phyloP scores from a whole-genome alignment of 2,329 filamentous ascomycete species.

The Zarea fungicola region DNA sequence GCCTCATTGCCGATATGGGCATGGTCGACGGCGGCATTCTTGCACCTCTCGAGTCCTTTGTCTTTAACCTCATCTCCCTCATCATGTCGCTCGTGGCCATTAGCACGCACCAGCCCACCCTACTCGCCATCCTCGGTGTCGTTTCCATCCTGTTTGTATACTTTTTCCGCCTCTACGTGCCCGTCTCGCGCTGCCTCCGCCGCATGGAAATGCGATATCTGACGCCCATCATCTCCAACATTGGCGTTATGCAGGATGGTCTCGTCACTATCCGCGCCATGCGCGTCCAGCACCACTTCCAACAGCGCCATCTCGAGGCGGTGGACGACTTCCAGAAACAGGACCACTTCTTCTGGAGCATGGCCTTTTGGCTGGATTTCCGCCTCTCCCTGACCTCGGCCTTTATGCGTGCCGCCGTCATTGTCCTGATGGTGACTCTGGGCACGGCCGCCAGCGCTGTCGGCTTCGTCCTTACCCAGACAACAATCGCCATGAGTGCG shows the following conservation, averaged over 20 bases:
- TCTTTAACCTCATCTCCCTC: slow-evolving; percentile 67
- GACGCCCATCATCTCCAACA: slow-evolving; percentile 86
- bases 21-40: slow-evolving; percentile 86
- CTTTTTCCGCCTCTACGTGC: slow-evolving; percentile 73
- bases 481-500: slow-evolving; percentile 30
- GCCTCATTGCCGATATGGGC: slow-evolving; percentile 83
- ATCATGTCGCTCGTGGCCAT: slow-evolving; percentile 71
- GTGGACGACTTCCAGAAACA: slow-evolving; percentile 90
- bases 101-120: slow-evolving; percentile 68
- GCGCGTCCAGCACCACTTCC: slow-evolving; percentile 71
- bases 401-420: slow-evolving; percentile 66
- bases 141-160: slow-evolving; percentile 65
- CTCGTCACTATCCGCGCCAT: slow-evolving; percentile 84
- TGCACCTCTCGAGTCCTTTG: slow-evolving; percentile 64
- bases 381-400: slow-evolving; percentile 62
- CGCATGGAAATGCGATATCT: slow-evolving; percentile 86
- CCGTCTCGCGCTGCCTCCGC: slow-evolving; percentile 75
- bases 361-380: slow-evolving; percentile 80
- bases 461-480: slow-evolving; percentile 70
- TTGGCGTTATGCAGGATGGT: slow-evolving; percentile 80
- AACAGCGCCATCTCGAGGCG: slow-evolving; percentile 70
- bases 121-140: slow-evolving; percentile 64
- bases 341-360: slow-evolving; percentile 92
- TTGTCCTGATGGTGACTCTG: slow-evolving; percentile 67
- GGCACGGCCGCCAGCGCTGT: slow-evolving; percentile 73